These are phyloP conservation scores for Beauveria brongniartii DNA, from an alignment of 2,329 filamentous ascomycete species.

Conservation along the genomic window DNA sequence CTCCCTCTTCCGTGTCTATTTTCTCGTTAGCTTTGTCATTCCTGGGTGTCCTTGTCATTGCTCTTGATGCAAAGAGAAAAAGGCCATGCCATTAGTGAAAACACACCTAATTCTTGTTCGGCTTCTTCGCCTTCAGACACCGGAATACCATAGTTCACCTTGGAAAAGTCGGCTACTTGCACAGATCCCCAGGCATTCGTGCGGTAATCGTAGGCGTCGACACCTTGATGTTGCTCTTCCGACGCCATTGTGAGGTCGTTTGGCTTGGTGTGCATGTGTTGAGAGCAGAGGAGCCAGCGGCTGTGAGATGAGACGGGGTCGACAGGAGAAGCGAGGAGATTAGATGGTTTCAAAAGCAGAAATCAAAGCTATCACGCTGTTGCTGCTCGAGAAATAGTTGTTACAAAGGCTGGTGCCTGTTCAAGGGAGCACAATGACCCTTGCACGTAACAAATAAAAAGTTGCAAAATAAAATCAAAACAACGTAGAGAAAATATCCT, in stretches of 20 bases:
- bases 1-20: not conserved
- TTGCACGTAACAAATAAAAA: not conserved
- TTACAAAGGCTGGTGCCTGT: not conserved
- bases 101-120: conserved; percentile 5
- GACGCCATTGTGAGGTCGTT: conserved; percentile 5
- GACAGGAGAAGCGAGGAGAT: not conserved
- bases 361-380: not conserved
- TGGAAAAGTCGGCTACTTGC: conserved; percentile 4
- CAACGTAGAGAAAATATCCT: not conserved
- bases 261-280: not conserved
- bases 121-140: conserved; percentile 2
- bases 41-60: not conserved
- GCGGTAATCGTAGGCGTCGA: not conserved
- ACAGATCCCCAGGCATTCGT: conserved; percentile 1
- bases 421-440: not conserved
- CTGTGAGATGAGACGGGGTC: not conserved
- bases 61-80: not conserved
- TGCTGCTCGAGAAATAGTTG: not conserved
- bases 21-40: too few relatives aligned
- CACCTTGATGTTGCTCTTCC: conserved; percentile 4
- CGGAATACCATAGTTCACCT: conserved; percentile 1
- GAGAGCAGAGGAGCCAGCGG: not conserved
- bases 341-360: not conserved
- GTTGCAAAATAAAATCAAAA: not conserved
- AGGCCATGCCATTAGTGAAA: not conserved